Evolutionary conservation across 2,329 filamentous ascomycete genomes (phyloP), one percentile per base, ranked within the genome.

Genomic region (Fusarium penzigii): DNA sequence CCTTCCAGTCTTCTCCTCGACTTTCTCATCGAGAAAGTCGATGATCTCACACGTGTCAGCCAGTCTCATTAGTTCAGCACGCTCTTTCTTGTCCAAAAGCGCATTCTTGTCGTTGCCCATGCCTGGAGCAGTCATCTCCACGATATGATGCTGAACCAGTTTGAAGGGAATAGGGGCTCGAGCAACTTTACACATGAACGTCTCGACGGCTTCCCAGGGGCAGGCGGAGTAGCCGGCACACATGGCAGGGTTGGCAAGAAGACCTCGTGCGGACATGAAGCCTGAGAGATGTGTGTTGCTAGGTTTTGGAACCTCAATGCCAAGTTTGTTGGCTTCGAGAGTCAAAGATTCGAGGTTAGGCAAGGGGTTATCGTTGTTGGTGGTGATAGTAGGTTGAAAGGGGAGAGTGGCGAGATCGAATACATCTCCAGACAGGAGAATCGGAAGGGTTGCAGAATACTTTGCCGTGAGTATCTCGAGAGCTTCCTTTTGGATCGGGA

Each of bases 351-450:
- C 72, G 54, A 53, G 68, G 67, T 53, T 48, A 6, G 53, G 36
- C 10, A 55, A 17, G 34, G 58, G 58, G 17, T 55, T 43, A 36
- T 53, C 53, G 39, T 63, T 64, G 46, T 62, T 65, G 42, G 55
- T 65, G 38, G 58, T 65, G 39, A 60, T 58, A 39, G 66, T 65
- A 7, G 68, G 58, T 25, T 65, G 57, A 44, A 80, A 77, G 12
- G 79, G 79, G 25, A 84, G 70, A 11, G 75, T 62, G 46, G 69
- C 69, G 46, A 86, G 72, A 29, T 83, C 78, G 59, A 87, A 88
- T 17, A 88, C 80, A 60, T 89, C 86, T 14, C 87, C 86, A n/a
- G 87, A 89, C 3, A 86, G 79, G 7, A 89, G 72, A 38, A 88
- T 77, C 0, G 86, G 87, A 0, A 89, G 75, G n/a, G 72, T 74